Base-by-base conservation (phyloP, 2,329 filamentous ascomycete genomes). In the Raffaelea albimanens region DNA sequence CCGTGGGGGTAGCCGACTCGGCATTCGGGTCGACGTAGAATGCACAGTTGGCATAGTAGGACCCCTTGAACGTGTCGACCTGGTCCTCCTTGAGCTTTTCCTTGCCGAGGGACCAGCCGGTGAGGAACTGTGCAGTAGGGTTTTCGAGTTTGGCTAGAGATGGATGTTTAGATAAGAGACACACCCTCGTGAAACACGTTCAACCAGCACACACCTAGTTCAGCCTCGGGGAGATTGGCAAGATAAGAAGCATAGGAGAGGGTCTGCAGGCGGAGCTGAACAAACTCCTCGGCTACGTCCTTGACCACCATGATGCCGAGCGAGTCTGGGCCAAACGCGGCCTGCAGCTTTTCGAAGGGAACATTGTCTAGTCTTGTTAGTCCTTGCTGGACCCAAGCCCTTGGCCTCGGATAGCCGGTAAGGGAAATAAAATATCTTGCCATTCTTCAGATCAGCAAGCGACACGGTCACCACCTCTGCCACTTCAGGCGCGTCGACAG, bases 301-400 rank as follows among this genome's bases (percentile, higher is more conserved):
- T 86, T 88, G 43, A 98, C 90, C n/a, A 97, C 71, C 47, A 98
- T 82, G 45, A 98, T 95, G 0, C 93, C 93, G 13, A 97, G 72
- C 2, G 89, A 95, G 21, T 86, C 80, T 1, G 90, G 88, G 0
- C 93, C 93, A 61, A 98, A 97, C 0, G 93, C 93, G 56, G 84
- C 66, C 57, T 86, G 78, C 11, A 93, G 73, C 0, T 77, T 76
- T 48, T 78, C 74, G 45, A 87, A 83, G 1, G 83, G 73, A 41
- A 91, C 72, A 49, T 74, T 76, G 19, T 80, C 84, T 87, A 7
- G 5, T 13, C 18, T 38, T 16, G 34, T 43, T 2, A 38, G 34
- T 38, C 34, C 9, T n/a, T n/a, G n/a, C n/a, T n/a, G n/a, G n/a
- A 8, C 14, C 3, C n/a, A 10, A 31, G 23, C 14, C 3, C 19